A percentile compares a stretch with the other conserved stretches of the same genome.
These are phyloP conservation scores for Vicia faba DNA, from an alignment of 306 rosid genomes.

Conservation along the genomic window DNA sequence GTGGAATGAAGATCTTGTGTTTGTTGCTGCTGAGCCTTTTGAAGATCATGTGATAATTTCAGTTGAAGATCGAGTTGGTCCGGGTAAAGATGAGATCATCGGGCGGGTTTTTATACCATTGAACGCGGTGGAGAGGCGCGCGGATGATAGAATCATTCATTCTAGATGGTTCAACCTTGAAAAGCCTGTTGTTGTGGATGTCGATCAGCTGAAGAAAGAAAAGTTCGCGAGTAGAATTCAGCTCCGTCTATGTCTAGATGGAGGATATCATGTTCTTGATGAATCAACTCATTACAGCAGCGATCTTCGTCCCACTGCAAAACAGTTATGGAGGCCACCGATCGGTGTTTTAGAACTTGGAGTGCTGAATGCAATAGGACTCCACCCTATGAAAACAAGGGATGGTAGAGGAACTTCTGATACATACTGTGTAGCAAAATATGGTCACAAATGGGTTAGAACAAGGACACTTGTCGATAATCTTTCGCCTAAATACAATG, in stretches of 20 bases:
- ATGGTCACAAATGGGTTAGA: slow-evolving; percentile 54
- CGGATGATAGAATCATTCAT: slow-evolving; percentile 51
- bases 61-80: slow-evolving; percentile 50
- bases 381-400: slow-evolving; percentile 52
- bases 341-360: slow-evolving; percentile 53
- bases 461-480: slow-evolving; percentile 52
- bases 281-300: slow-evolving; percentile 58
- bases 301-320: slow-evolving; percentile 56
- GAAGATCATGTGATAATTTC: slow-evolving; percentile 50
- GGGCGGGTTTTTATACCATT: slow-evolving; percentile 50
- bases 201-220: slow-evolving; percentile 52
- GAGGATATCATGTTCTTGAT: slow-evolving; percentile 57
- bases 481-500: slow-evolving; percentile 48
- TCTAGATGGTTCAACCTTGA: slow-evolving; percentile 56
- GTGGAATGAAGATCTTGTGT: slow-evolving; percentile 55
- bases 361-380: slow-evolving; percentile 48
- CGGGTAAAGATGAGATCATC: slow-evolving; percentile 53
- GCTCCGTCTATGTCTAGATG: slow-evolving; percentile 49
- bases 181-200: slow-evolving; percentile 49
- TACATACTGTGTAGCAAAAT: slow-evolving; percentile 58
- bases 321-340: slow-evolving; percentile 51
- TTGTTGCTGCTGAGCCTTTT: slow-evolving; percentile 60
- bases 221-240: slow-evolving; percentile 52
- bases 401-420: slow-evolving; percentile 50
- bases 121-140: slow-evolving; percentile 48